These are phyloP conservation scores for Solanum aculeatissimum DNA, from an alignment of 305 asterid species.

Conservation along the genomic window DNA sequence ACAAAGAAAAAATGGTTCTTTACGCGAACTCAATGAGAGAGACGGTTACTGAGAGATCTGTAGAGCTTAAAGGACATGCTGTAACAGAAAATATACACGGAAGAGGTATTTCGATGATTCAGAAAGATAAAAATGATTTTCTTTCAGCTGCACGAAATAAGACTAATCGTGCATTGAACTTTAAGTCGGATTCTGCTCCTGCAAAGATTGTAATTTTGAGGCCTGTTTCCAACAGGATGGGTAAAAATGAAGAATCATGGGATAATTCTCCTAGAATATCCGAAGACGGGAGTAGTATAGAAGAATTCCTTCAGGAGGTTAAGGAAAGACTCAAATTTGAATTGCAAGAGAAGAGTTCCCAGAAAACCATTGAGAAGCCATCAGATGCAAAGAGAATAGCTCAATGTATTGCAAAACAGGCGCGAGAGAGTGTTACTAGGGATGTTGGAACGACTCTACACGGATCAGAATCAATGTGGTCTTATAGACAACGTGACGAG, in stretches of 20 bases:
- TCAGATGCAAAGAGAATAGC: constrained; percentile 70
- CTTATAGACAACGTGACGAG: constrained; percentile 45
- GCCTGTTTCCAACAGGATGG: constrained; percentile 57
- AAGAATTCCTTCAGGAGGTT: constrained; percentile 82
- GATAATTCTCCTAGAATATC: constrained; percentile 63
- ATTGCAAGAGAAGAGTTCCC: constrained; percentile 48
- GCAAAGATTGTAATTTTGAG: constrained; percentile 76
- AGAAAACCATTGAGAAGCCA: constrained; percentile 46
- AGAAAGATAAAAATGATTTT: neutral
- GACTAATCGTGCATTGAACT: constrained; percentile 16
- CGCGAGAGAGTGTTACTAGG: constrained; percentile 54
- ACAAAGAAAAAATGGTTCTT: constrained; percentile 51
- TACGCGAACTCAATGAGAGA: constrained; percentile 34
- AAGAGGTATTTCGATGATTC: neutral
- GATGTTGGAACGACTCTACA: constrained; percentile 47
- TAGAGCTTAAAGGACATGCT: neutral
- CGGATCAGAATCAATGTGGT: constrained; percentile 77
- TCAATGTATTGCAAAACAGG: constrained; percentile 65
- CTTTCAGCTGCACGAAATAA: constrained; percentile 10
- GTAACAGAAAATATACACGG: neutral
- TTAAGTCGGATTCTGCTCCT: constrained; percentile 19
- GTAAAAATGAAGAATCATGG: constrained; percentile 45
- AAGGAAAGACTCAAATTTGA: constrained; percentile 77
- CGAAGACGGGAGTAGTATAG: constrained; percentile 46
- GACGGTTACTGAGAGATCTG: constrained; percentile 9